Conservation (phyloP, 148 eudicot genomes). For the Arctostaphylos glauca region DNA sequence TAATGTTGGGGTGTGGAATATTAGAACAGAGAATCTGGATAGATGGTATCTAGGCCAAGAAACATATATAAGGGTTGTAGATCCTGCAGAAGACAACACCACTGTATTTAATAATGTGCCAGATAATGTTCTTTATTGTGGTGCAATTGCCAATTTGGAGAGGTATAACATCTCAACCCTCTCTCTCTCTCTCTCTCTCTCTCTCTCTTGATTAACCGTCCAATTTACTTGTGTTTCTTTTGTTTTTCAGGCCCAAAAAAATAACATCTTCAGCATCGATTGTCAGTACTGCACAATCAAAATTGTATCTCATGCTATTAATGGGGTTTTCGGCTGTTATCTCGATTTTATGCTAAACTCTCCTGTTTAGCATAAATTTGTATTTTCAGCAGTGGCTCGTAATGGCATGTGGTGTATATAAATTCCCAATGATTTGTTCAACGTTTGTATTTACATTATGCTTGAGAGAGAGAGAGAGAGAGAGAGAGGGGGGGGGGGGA, state of each 20-base stretch:
- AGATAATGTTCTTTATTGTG: slow-evolving; percentile 70
- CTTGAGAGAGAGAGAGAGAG: too few relatives aligned
- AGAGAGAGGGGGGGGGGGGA: too few relatives aligned
- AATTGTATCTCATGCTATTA: background rate
- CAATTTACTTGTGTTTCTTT: background rate
- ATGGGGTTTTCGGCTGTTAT: background rate
- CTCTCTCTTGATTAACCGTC: too few relatives aligned
- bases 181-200: background rate
- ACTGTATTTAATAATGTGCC: slow-evolving; percentile 49
- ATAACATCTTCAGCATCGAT: background rate
- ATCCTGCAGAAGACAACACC: slow-evolving; percentile 51
- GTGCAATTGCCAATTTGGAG: slow-evolving; percentile 50
- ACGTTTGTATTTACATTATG: too few relatives aligned
- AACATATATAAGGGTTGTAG: slow-evolving; percentile 58
- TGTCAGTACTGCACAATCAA: background rate
- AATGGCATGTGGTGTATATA: too few relatives aligned
- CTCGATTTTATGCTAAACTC: background rate
- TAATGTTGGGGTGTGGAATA: slow-evolving; percentile 93
- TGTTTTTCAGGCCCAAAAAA: background rate
- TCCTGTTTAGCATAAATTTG: too few relatives aligned
- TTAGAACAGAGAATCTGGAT: slow-evolving; percentile 80
- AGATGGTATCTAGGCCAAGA: slow-evolving; percentile 94
- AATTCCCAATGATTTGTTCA: too few relatives aligned
- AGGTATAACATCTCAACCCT: slow-evolving; percentile 34
- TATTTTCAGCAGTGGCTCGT: too few relatives aligned